Evolutionary conservation across 306 rosid species (phyloP).

Genomic region (Calophaca sinica): DNA sequence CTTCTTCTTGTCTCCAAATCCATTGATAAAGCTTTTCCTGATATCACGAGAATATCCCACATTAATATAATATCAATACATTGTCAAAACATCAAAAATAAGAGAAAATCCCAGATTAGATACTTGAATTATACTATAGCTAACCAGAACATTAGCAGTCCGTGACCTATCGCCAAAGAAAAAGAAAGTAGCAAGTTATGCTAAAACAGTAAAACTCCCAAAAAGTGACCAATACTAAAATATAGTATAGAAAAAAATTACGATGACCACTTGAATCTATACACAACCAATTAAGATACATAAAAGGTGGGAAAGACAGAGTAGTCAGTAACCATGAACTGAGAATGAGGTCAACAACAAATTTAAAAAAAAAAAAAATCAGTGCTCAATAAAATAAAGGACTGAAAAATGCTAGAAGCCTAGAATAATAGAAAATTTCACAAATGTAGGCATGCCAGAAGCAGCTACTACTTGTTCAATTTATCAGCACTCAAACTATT

Average conservation of each 20-base stretch:
- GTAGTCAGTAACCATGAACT: slow-evolving; percentile 15
- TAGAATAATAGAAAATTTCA: background rate
- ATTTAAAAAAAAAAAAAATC: background rate
- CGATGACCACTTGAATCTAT: background rate
- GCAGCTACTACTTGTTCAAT: background rate
- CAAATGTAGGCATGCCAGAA: slow-evolving; percentile 13
- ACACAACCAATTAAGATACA: slow-evolving; percentile 7
- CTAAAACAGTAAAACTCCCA: background rate
- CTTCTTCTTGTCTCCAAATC: slow-evolving; percentile 85
- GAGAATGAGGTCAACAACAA: slow-evolving; percentile 14
- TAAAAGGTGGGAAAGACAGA: background rate
- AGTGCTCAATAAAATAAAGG: background rate
- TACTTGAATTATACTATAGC: background rate
- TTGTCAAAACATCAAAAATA: background rate
- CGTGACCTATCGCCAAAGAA: background rate
- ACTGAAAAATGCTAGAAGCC: background rate
- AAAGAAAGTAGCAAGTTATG: background rate
- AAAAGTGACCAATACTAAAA: background rate
- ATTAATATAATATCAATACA: slow-evolving; percentile 31
- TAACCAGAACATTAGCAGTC: background rate
- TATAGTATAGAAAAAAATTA: background rate
- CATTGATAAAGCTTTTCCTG: slow-evolving; percentile 92
- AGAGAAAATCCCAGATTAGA: background rate
- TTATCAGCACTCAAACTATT: slow-evolving; percentile 20
- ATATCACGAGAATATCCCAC: slow-evolving; percentile 33